A percentile compares a stretch with the other conserved stretches of the same genome.
phyloP scores from a whole-genome alignment of 768 basidiomycete species.

The Mycena latifolia region DNA sequence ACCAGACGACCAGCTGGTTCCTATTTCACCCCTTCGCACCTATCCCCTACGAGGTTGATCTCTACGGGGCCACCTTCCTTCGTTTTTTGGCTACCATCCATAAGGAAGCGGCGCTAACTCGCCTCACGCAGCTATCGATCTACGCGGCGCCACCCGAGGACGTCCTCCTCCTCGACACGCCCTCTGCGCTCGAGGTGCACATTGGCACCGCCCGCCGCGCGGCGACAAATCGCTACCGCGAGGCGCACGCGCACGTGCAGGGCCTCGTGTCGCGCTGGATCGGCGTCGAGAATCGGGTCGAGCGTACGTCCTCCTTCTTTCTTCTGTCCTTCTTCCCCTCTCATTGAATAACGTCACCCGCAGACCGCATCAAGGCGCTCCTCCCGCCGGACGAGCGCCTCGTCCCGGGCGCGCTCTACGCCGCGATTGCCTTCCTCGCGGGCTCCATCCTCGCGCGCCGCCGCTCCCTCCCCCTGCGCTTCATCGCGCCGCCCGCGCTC shows the following conservation, averaged over 20 bases:
- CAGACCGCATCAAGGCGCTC: slow-evolving; percentile 85
- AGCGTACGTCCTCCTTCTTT: too few species aligned
- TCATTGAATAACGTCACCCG: too few species aligned
- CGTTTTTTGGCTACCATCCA: too few species aligned
- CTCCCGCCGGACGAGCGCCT: slow-evolving; percentile 85
- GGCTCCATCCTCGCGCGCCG: slow-evolving; percentile 90
- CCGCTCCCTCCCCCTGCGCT: slow-evolving; percentile 74
- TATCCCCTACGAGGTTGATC: neutral
- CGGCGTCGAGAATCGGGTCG: slow-evolving; percentile 84
- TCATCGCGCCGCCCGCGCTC: slow-evolving; percentile 82
- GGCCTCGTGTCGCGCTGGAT: slow-evolving; percentile 86
- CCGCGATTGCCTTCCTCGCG: slow-evolving; percentile 88
- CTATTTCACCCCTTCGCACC: too few species aligned
- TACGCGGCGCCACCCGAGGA: slow-evolving; percentile 76
- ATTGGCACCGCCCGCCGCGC: slow-evolving; percentile 79
- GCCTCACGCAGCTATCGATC: slow-evolving; percentile 81
- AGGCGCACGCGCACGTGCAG: slow-evolving; percentile 77
- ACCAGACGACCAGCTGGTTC: too few species aligned
- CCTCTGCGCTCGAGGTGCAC: slow-evolving; percentile 79
- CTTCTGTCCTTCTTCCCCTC: too few species aligned
- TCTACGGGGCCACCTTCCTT: too few species aligned
- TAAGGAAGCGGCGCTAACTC: neutral
- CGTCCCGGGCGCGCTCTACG: slow-evolving; percentile 92
- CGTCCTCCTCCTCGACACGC: slow-evolving; percentile 78
- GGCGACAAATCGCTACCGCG: slow-evolving; percentile 65